phyloP scores from a whole-genome alignment of 805 yeast species.

The Kuraishia floccosa region DNA sequence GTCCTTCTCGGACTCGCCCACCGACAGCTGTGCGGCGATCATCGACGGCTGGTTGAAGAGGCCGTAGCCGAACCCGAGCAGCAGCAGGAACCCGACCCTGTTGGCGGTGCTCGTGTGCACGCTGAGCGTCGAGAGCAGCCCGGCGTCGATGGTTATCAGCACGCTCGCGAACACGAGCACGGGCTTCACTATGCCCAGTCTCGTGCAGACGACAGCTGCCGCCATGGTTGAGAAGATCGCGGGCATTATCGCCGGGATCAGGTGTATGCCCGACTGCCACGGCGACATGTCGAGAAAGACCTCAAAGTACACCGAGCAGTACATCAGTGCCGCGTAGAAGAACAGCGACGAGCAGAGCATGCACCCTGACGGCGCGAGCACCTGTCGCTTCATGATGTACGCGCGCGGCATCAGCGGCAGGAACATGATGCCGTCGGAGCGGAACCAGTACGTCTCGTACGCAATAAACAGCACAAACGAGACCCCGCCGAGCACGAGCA shows the following conservation, averaged over 20 bases:
- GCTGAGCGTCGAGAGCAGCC: constrained; percentile 27
- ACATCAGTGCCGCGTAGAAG: constrained; percentile 24
- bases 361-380: constrained; percentile 6
- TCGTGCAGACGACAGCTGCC: constrained; percentile 25
- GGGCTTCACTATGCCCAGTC: constrained; percentile 27
- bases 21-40: constrained; percentile 29
- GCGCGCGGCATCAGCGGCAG: constrained; percentile 35
- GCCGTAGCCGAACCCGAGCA: constrained; percentile 37
- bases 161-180: constrained; percentile 24
- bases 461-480: constrained; percentile 19
- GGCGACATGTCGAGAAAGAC: constrained; percentile 28
- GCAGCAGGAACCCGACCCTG: constrained; percentile 32
- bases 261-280: constrained; percentile 32
- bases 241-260: constrained; percentile 31
- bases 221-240: constrained; percentile 26
- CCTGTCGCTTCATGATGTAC: constrained; percentile 21
- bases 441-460: constrained; percentile 26
- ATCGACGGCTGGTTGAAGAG: constrained; percentile 31
- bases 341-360: constrained; percentile 20
- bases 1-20: constrained; percentile 21
- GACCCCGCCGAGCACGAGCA: constrained; percentile 34
- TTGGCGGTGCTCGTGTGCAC: constrained; percentile 16
- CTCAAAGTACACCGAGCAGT: constrained; percentile 36
- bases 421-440: constrained; percentile 7
- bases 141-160: constrained; percentile 30